These are phyloP conservation scores for Arthrinium phaeospermum DNA, from an alignment of 2,329 filamentous ascomycete species.

Conservation along the genomic window DNA sequence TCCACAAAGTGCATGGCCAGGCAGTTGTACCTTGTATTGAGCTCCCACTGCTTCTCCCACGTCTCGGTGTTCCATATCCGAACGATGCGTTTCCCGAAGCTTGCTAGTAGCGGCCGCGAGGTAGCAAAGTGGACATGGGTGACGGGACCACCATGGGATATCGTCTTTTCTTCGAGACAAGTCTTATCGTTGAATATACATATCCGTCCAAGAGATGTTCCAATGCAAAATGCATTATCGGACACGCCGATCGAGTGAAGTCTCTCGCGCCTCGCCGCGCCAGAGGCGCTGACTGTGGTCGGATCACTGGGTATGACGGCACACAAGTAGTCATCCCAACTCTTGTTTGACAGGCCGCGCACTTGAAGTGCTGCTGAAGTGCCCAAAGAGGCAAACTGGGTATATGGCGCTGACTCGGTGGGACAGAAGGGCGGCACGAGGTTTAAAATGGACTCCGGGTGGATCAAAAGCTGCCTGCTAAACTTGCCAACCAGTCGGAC, in stretches of 20 bases:
- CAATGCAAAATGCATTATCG: slow-evolving; percentile 18
- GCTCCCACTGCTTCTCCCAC: slow-evolving; percentile 22
- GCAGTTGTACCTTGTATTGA: not conserved
- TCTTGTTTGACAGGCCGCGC: slow-evolving; percentile 1
- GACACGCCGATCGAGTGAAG: not conserved
- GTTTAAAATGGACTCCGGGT: slow-evolving; percentile 21
- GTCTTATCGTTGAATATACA: slow-evolving; percentile 20
- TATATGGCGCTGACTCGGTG: slow-evolving; percentile 14
- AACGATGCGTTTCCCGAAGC: slow-evolving; percentile 14
- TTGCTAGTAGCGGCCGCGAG: slow-evolving; percentile 15
- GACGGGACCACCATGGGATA: slow-evolving; percentile 15
- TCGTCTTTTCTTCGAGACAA: slow-evolving; percentile 20
- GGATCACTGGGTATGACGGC: not conserved
- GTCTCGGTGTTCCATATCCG: slow-evolving; percentile 22
- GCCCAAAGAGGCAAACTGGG: slow-evolving; percentile 16
- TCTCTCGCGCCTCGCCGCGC: not conserved
- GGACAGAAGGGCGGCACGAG: slow-evolving; percentile 26
- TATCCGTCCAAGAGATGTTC: slow-evolving; percentile 18
- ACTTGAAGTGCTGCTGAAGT: not conserved
- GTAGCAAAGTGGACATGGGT: slow-evolving; percentile 16
- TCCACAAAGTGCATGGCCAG: slow-evolving; percentile 22
- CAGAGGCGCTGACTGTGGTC: not conserved
- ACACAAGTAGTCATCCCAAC: slow-evolving; percentile 24
- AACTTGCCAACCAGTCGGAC: slow-evolving; percentile 24
- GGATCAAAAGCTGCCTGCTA: not conserved